Percentiles rank a stretch among this genome's conserved stretches.
phyloP scores from a whole-genome alignment of 1,284 basidiomycete species.

The Athelia sp. region DNA sequence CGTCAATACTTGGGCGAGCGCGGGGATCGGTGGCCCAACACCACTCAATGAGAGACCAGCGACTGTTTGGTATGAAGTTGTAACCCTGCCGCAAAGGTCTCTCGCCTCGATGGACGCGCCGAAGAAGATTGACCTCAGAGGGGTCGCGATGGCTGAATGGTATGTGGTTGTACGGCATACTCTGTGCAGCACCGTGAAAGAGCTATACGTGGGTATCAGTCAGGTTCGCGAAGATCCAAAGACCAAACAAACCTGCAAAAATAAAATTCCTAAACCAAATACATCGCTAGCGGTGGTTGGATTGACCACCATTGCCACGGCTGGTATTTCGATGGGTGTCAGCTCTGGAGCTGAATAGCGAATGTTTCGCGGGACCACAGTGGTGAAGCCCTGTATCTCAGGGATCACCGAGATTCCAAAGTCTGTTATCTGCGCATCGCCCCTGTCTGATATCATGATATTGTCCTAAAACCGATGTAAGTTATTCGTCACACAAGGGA shows the following conservation, averaged over 20 bases:
- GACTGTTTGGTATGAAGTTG: not conserved
- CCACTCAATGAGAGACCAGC: not conserved
- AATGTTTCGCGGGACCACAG: conserved; percentile 14
- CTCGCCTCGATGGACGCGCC: not conserved
- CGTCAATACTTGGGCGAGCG: not conserved
- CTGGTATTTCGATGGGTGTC: conserved; percentile 2
- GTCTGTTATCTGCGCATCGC: conserved; percentile 16
- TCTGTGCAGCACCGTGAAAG: not conserved
- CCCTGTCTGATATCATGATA: conserved; percentile 14
- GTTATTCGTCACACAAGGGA: not conserved
- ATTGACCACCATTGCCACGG: conserved; percentile 3
- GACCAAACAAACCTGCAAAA: conserved; percentile 15
- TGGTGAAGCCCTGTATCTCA: conserved; percentile 17
- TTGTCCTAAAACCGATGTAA: conserved; percentile 13
- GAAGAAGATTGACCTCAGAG: not conserved
- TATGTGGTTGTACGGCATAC: not conserved
- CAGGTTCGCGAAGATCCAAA: not conserved
- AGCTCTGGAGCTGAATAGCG: conserved; percentile 22
- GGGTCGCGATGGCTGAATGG: not conserved
- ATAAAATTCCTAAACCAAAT: conserved; percentile 19
- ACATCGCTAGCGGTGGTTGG: conserved; percentile 14
- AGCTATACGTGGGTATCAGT: not conserved
- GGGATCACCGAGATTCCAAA: conserved; percentile 17
- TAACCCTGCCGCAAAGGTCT: not conserved
- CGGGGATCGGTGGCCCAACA: not conserved